Conservation (phyloP, 2,329 filamentous ascomycete species). For the Huntiella decipiens region DNA sequence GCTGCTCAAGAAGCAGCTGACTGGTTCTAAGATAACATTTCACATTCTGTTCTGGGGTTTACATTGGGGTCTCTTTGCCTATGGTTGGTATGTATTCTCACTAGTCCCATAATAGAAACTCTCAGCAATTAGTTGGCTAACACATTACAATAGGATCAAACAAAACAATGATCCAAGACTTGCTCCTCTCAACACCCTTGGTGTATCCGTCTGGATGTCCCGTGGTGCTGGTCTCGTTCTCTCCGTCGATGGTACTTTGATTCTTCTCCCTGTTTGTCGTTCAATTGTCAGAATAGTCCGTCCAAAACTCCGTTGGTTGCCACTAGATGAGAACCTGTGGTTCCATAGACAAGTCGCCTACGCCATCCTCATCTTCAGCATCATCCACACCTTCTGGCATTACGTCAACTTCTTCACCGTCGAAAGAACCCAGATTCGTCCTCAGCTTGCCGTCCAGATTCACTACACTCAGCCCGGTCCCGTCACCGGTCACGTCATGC, state of each 20-base stretch:
- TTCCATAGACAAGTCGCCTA: conserved; percentile 94
- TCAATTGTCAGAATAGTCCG: conserved; percentile 70
- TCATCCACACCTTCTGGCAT: conserved; percentile 59
- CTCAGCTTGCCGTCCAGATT: conserved; percentile 65
- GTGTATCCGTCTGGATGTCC: conserved; percentile 88
- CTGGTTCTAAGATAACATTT: conserved; percentile 53
- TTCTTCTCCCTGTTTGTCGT: conserved; percentile 85
- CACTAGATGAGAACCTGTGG: conserved; percentile 93
- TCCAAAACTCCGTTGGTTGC: conserved; percentile 73
- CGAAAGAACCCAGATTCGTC: conserved; percentile 66
- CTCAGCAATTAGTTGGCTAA: conserved; percentile 13
- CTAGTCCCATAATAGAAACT: not conserved
- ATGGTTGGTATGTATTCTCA: conserved; percentile 52
- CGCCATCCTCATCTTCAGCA: conserved; percentile 63
- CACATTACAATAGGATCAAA: conserved; percentile 43
- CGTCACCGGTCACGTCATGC: conserved; percentile 91
- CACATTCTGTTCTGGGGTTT: conserved; percentile 64
- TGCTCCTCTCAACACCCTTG: conserved; percentile 59
- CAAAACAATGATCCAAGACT: conserved; percentile 52
- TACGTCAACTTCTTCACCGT: conserved; percentile 99
- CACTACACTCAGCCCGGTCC: conserved; percentile 81
- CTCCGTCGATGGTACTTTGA: conserved; percentile 68
- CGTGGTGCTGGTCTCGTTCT: conserved; percentile 79
- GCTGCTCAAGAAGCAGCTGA: conserved; percentile 45
- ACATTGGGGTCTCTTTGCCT: conserved; percentile 58